A percentile compares a stretch with the other conserved stretches of the same genome.
Evolutionary conservation across 2,329 filamentous ascomycete genomes (phyloP).

Genomic region (Monilinia laxa): DNA sequence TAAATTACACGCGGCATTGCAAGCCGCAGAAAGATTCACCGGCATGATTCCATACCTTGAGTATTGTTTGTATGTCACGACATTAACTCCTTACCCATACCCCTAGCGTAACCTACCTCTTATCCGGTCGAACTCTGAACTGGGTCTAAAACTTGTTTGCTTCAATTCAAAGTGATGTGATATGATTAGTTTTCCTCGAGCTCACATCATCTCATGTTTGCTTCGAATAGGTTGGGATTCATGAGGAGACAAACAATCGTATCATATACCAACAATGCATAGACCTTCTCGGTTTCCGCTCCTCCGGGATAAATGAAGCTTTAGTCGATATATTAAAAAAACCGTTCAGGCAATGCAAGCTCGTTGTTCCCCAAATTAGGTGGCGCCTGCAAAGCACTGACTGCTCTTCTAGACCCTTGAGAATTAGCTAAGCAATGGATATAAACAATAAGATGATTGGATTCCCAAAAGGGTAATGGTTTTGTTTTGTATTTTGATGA

Average conservation of each 20-base stretch:
- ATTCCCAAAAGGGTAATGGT: background rate
- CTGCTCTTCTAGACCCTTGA: constrained; percentile 2
- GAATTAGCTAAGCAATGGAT: background rate
- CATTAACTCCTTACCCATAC: background rate
- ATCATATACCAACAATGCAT: constrained; percentile 1
- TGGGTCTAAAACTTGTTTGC: background rate
- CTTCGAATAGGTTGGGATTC: background rate
- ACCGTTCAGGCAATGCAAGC: constrained; percentile 15
- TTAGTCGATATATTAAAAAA: constrained; percentile 6
- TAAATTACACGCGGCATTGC: background rate
- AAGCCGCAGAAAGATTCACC: constrained; percentile 8
- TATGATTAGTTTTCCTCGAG: background rate
- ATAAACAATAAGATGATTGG: background rate
- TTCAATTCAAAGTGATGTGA: background rate
- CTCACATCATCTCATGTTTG: constrained; percentile 2
- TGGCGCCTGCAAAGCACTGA: constrained; percentile 19
- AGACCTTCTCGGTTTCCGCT: background rate
- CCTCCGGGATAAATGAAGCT: constrained; percentile 9
- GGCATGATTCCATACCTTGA: constrained; percentile 17
- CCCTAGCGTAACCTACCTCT: background rate
- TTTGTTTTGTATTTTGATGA: background rate
- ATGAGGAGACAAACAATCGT: background rate
- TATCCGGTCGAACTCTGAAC: background rate
- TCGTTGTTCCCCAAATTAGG: constrained; percentile 5
- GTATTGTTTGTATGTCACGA: constrained; percentile 5